Conservation (phyloP, 257 asterid species). For the Solanum habrochaites region DNA sequence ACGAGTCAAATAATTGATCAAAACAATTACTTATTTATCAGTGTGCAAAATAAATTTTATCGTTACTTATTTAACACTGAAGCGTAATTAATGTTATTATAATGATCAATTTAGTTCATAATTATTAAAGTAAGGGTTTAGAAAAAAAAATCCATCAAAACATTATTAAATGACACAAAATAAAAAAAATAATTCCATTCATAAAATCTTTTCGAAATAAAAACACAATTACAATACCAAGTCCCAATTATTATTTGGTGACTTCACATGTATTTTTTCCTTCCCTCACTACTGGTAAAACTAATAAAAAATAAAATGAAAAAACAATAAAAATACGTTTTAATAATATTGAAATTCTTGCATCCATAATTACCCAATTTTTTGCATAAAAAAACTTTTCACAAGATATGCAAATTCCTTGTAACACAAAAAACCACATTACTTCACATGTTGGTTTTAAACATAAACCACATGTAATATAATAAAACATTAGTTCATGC, state of each 20-base stretch:
- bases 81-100: background rate
- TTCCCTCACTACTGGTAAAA: background rate
- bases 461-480: background rate
- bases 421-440: background rate
- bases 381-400: background rate
- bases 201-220: background rate
- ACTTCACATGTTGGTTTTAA: background rate
- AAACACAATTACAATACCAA: background rate
- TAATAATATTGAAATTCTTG: background rate
- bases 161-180: background rate
- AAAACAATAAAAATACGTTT: background rate
- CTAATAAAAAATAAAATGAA: background rate
- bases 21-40: too few relatives aligned
- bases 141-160: background rate
- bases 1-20: background rate
- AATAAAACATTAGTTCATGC: background rate
- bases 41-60: too few relatives aligned
- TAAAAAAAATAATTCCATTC: background rate
- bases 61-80: background rate
- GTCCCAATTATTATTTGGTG: background rate
- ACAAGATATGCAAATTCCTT: background rate
- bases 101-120: too few relatives aligned
- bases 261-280: background rate
- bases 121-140: background rate
- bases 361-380: background rate